Base-by-base conservation (phyloP, 306 rosid species). In the Geum urbanum region DNA sequence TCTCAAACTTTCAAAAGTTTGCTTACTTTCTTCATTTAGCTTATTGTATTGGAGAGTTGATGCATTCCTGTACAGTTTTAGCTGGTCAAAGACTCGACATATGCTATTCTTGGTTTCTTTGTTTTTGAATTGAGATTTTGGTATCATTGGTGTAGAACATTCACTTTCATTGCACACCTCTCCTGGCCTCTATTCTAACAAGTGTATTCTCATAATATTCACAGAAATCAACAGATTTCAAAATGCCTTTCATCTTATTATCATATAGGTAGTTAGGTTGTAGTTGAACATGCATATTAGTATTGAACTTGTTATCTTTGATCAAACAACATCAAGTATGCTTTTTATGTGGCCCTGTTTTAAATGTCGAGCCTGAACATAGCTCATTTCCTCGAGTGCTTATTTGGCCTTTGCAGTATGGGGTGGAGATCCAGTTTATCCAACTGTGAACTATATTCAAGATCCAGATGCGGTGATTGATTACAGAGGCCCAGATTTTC, bases 391-490 rank as follows among this genome's bases (percentile, higher is more conserved):
- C 32, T 27, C 74, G 77, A 70, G 67, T 63, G 6, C 41, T 64
- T 61, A 7, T 46, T 46, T 86, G 76, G 63, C 77, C 72, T 82
- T 64, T 86, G 80, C 84, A 94, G 99, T 94, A 83, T 94, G 99
- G 99, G 99, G 96, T 44, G 99, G 99, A 51, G 99, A 94, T 88
- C 99, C 97, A 27, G 97, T 94, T 73, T 94, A 94, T 76, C 99
- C 99, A 46, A 94, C 99, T 24, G 82, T 94, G 67, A 94, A 94
- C 82, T 91, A 91, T 77, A 91, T 94, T 80, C 97, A 91, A 86
- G 99, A 94, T 77, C 99, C 97, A 54, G 60, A 94, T 77, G 89
- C 71, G 81, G 81, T 87, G 72, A 84, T 86, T 72, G 97, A 94
- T 83, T 88, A 83, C 78, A 84, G 99, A 79, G 99, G 97, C 15